Evolutionary conservation across 2,329 filamentous ascomycete species (phyloP).

Genomic region (Beauveria sp.): DNA sequence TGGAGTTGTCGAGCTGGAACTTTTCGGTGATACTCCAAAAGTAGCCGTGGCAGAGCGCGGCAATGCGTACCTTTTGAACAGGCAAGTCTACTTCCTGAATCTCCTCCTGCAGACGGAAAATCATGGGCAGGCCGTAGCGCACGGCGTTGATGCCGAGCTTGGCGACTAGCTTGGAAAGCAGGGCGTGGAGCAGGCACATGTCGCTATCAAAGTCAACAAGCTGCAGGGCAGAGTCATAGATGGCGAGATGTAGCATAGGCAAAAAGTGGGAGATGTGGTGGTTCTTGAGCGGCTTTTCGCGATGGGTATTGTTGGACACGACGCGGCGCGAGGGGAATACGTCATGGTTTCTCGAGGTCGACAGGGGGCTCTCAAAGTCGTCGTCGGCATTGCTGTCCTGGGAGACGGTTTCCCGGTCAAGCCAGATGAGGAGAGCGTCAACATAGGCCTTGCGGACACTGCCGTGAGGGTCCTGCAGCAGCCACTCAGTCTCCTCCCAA

Average conservation of each 20-base stretch:
- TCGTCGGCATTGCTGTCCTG: slow-evolving; percentile 57
- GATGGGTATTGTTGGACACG: slow-evolving; percentile 58
- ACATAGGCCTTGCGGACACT: slow-evolving; percentile 78
- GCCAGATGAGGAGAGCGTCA: slow-evolving; percentile 77
- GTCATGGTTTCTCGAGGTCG: slow-evolving; percentile 35
- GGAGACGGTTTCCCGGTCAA: slow-evolving; percentile 68
- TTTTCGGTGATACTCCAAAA: slow-evolving; percentile 72
- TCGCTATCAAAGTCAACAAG: slow-evolving; percentile 65
- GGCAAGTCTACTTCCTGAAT: slow-evolving; percentile 60
- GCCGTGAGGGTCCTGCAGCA: slow-evolving; percentile 71
- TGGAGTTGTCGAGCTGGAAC: slow-evolving; percentile 66
- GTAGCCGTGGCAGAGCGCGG: slow-evolving; percentile 82
- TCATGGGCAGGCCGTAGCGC: slow-evolving; percentile 76
- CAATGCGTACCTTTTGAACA: slow-evolving; percentile 67
- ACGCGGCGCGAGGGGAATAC: slow-evolving; percentile 47
- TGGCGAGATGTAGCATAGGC: slow-evolving; percentile 71
- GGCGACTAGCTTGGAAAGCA: slow-evolving; percentile 66
- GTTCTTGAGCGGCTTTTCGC: slow-evolving; percentile 47
- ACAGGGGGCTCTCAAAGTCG: slow-evolving; percentile 37
- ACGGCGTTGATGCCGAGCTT: slow-evolving; percentile 77
- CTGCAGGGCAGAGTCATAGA: slow-evolving; percentile 83
- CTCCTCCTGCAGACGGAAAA: slow-evolving; percentile 81
- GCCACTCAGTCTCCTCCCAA: slow-evolving; percentile 96
- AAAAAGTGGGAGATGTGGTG: slow-evolving; percentile 63
- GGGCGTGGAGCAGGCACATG: slow-evolving; percentile 66